A percentile compares a stretch with the other conserved stretches of the same genome.
These are phyloP conservation scores for Silene vulgaris DNA, from an alignment of 179 eudicot genomes.

Conservation along the genomic window DNA sequence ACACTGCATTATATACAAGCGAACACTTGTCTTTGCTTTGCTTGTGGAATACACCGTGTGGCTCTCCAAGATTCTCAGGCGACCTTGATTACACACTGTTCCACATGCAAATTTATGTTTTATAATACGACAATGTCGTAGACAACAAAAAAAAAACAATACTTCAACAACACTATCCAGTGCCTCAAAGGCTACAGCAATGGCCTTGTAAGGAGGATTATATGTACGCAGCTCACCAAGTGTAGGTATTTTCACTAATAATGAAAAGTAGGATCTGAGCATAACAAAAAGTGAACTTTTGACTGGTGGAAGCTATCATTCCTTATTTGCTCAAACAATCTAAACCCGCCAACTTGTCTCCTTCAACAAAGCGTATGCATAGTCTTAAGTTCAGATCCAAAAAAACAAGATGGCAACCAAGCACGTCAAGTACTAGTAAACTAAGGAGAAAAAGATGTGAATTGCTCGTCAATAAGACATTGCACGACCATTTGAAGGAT, in stretches of 20 bases:
- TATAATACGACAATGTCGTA: not conserved
- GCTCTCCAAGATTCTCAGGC: constrained; percentile 50
- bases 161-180: not conserved
- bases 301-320: not conserved
- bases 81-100: constrained; percentile 44
- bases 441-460: too few species aligned
- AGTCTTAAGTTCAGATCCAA: too few species aligned
- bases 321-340: not conserved
- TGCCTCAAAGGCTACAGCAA: not conserved
- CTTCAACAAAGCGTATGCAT: too few species aligned
- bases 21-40: constrained; percentile 52
- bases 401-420: too few species aligned
- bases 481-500: too few species aligned
- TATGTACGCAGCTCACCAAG: not conserved
- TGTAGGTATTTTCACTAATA: not conserved
- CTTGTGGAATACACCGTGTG: constrained; percentile 60
- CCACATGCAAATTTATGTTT: constrained; percentile 21
- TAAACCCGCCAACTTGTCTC: too few species aligned
- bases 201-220: not conserved
- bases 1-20: constrained; percentile 56
- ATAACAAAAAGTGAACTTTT: not conserved
- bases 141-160: not conserved
- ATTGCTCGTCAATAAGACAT: too few species aligned
- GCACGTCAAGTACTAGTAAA: too few species aligned
- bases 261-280: not conserved